Evolutionary conservation across 202 grass and related monocot genomes (phyloP).

Genomic region (Dendrocalamus latiflorus): DNA sequence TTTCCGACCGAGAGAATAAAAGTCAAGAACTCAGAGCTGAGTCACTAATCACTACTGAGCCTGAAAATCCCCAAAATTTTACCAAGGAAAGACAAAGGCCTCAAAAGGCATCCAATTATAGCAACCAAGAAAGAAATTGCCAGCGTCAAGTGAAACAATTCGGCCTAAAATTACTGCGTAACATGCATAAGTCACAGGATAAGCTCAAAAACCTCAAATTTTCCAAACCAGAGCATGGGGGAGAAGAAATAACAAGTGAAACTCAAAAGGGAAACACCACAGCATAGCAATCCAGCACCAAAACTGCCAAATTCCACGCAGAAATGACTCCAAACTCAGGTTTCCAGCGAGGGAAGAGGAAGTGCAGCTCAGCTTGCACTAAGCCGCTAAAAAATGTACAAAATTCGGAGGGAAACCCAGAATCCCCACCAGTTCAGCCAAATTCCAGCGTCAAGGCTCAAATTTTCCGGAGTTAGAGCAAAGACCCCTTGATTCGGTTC

Average conservation of each 20-base stretch:
- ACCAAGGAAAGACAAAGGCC: neutral
- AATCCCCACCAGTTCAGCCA: neutral
- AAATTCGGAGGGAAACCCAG: neutral
- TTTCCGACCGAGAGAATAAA: neutral
- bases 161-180: neutral
- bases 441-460: neutral
- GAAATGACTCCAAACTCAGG: neutral
- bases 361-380: neutral
- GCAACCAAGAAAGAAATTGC: neutral
- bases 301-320: neutral
- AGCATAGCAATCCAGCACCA: neutral
- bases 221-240: neutral
- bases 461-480: neutral
- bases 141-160: neutral
- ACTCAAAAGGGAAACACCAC: neutral
- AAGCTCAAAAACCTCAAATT: neutral
- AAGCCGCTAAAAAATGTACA: neutral
- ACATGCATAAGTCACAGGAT: too few species aligned
- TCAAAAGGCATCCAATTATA: neutral
- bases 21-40: neutral
- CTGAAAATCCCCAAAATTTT: neutral
- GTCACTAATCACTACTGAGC: neutral
- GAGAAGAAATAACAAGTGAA: neutral
- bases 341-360: neutral
- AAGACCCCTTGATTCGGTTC: neutral